Evolutionary conservation across 352 stramenopile species (phyloP).

Genomic region (Phytophthora sp.): DNA sequence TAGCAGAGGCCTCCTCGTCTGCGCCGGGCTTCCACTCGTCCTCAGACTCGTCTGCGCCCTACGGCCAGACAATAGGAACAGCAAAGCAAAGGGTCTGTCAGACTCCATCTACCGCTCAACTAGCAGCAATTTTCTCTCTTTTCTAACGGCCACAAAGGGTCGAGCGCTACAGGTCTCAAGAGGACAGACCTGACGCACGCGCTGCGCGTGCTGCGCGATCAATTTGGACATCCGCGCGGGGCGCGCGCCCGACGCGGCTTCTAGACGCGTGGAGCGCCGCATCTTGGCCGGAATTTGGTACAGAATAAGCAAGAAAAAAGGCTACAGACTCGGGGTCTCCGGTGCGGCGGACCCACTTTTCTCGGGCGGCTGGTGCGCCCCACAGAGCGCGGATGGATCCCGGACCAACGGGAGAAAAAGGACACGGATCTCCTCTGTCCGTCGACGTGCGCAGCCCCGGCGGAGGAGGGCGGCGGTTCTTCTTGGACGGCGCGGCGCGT

Average conservation of each 20-base stretch:
- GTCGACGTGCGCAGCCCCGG: background rate
- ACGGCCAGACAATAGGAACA: constrained; percentile 15
- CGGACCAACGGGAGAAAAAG: background rate
- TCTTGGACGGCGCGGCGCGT: constrained; percentile 27
- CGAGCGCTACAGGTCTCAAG: background rate
- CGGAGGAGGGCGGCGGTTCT: constrained; percentile 10
- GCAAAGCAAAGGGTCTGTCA: constrained; percentile 25
- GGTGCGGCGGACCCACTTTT: background rate
- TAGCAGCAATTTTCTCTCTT: constrained; percentile 2
- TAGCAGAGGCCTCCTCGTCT: constrained; percentile 41
- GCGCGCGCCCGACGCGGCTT: constrained; percentile 47
- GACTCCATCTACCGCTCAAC: constrained; percentile 1
- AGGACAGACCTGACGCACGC: constrained; percentile 42
- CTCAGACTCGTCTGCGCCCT: constrained; percentile 46
- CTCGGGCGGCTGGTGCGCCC: background rate
- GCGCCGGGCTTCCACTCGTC: constrained; percentile 49
- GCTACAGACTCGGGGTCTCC: constrained; percentile 6
- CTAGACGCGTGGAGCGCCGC: constrained; percentile 71
- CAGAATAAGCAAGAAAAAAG: constrained; percentile 29
- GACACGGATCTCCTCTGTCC: constrained; percentile 15
- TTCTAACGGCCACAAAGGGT: no score
- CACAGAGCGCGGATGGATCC: constrained; percentile 17
- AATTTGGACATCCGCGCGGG: constrained; percentile 66
- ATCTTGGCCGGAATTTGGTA: constrained; percentile 33
- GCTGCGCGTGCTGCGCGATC: constrained; percentile 53